A percentile compares a stretch with the other conserved stretches of the same genome.
These are phyloP conservation scores for Botrytis elliptica DNA, from an alignment of 2,329 filamentous ascomycete species.

Conservation along the genomic window DNA sequence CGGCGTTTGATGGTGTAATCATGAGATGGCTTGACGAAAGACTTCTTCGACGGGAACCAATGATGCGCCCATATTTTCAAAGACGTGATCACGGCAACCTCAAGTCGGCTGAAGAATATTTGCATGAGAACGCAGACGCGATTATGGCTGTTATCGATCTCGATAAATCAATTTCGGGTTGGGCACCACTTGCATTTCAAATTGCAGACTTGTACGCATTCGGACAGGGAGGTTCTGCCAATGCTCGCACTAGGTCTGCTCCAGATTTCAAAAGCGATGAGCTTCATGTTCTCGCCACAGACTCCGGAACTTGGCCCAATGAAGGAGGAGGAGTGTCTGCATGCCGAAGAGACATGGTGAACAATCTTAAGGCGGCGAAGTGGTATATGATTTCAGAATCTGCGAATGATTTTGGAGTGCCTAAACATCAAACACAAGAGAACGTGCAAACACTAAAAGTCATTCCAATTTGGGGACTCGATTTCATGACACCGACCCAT, in stretches of 20 bases:
- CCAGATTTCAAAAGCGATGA: constrained; percentile 26
- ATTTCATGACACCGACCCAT: constrained; percentile 50
- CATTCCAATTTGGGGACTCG: constrained; percentile 51
- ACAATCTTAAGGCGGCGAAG: constrained; percentile 48
- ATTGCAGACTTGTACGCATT: constrained; percentile 40
- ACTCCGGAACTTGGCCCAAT: constrained; percentile 38
- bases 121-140: constrained; percentile 38
- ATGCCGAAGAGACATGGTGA: constrained; percentile 51
- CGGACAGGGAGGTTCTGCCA: constrained; percentile 40
- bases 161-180: constrained; percentile 35
- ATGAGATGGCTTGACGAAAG: constrained; percentile 49
- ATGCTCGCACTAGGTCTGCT: constrained; percentile 39
- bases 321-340: constrained; percentile 49
- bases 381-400: constrained; percentile 53
- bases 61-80: constrained; percentile 43
- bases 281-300: constrained; percentile 45
- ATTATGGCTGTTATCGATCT: constrained; percentile 38
- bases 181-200: constrained; percentile 39
- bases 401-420: constrained; percentile 52
- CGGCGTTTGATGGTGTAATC: constrained; percentile 47
- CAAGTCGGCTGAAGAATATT: constrained; percentile 43
- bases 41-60: constrained; percentile 43
- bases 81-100: constrained; percentile 42
- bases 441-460: constrained; percentile 51
- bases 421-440: constrained; percentile 49